Evolutionary conservation across 192 early-diverging fungal species (phyloP).

Genomic region (Lobulomyces angularis): DNA sequence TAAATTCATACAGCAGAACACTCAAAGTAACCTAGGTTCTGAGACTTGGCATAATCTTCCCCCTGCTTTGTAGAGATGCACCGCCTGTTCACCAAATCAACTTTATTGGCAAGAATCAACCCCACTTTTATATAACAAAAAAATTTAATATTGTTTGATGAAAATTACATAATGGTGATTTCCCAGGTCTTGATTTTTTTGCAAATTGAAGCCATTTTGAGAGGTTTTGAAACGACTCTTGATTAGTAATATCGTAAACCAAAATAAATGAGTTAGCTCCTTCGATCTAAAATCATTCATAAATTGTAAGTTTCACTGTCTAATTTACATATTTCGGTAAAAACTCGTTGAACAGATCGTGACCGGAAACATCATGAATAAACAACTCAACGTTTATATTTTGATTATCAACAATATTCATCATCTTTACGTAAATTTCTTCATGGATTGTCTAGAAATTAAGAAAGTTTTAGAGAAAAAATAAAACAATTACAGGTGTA

Average conservation of each 20-base stretch:
- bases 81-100: conserved; percentile 20
- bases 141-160: neutral
- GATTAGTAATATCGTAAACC: conserved; percentile 30
- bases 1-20: conserved; percentile 34
- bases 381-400: conserved; percentile 32
- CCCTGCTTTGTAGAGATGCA: conserved; percentile 23
- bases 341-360: conserved; percentile 26
- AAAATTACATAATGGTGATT: conserved; percentile 9
- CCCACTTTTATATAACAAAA: conserved; percentile 10
- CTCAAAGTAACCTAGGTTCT: conserved; percentile 32
- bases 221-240: conserved; percentile 27
- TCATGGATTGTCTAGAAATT: conserved; percentile 26
- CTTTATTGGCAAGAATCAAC: conserved; percentile 31
- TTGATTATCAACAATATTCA: conserved; percentile 40
- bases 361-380: conserved; percentile 28
- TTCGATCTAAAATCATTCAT: conserved; percentile 15
- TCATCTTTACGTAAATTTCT: conserved; percentile 33
- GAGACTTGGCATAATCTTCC: conserved; percentile 26
- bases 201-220: conserved; percentile 24
- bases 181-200: conserved; percentile 16
- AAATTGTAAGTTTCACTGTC: neutral
- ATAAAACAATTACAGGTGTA: conserved; percentile 17
- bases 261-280: conserved; percentile 18
- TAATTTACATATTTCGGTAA: conserved; percentile 17
- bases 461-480: neutral